Conservation (phyloP, 2,329 filamentous ascomycete genomes). For the Aspergillus ibericus region DNA sequence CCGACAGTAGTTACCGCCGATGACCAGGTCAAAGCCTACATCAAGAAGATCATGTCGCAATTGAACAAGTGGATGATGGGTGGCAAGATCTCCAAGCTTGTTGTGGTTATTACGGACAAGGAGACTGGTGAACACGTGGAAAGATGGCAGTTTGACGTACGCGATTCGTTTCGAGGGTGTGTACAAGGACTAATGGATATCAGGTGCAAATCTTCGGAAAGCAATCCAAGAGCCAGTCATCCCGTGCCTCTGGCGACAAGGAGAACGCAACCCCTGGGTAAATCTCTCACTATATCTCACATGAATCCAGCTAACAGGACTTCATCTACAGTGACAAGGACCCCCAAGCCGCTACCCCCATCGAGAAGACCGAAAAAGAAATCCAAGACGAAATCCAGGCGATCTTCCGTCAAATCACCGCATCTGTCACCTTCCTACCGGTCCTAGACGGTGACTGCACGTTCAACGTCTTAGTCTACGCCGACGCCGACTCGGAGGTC, state of each 20-base stretch:
- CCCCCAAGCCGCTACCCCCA: constrained; percentile 28
- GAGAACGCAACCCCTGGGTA: constrained; percentile 66
- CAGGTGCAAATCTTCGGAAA: constrained; percentile 61
- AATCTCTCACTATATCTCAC: constrained; percentile 19
- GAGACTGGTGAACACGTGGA: constrained; percentile 96
- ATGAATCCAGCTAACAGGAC: not conserved
- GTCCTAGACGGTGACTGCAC: constrained; percentile 94
- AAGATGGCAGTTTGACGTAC: constrained; percentile 95
- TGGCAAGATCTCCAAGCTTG: constrained; percentile 94
- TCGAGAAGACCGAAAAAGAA: constrained; percentile 85
- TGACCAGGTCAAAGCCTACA: constrained; percentile 98
- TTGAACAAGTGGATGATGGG: constrained; percentile 97
- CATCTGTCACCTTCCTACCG: constrained; percentile 92
- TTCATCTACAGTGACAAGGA: constrained; percentile 29
- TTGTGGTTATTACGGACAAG: constrained; percentile 95
- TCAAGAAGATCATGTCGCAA: constrained; percentile 99
- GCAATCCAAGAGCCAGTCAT: constrained; percentile 49
- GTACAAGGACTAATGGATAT: constrained; percentile 12
- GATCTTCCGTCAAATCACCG: constrained; percentile 96
- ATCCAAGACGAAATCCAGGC: constrained; percentile 96
- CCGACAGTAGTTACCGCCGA: constrained; percentile 73
- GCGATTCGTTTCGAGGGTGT: constrained; percentile 21
- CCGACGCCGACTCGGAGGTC: constrained; percentile 93
- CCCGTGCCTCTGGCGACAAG: constrained; percentile 59
- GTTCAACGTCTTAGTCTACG: constrained; percentile 97